Base-by-base conservation (phyloP, 805 yeast genomes). In the Zygoascus tannicola region DNA sequence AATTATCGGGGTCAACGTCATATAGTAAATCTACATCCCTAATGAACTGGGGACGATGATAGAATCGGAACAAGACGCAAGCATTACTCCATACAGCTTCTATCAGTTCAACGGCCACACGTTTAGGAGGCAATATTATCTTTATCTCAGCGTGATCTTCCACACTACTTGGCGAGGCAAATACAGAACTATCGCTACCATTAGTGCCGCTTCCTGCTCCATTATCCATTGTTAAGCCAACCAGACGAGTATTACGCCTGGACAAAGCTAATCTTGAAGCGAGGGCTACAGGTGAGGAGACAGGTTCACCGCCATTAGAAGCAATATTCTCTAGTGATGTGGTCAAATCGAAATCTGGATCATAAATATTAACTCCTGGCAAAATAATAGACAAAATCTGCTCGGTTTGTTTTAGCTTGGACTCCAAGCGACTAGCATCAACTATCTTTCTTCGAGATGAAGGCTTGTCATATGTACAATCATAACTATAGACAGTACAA, bases 401-500 rank as follows among this genome's bases (percentile, higher is more conserved):
- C 40, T 66, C 70, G 15, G 70, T 64, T 32, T 50, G 45, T 46
- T 60, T 62, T 32, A 68, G 50, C 38, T 50, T 47, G 19, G 61
- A 49, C 40, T 69, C 73, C 8, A 64, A 56, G 23, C 60, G 50
- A 46, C 51, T 57, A 35, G 57, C 50, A 43, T 58, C 67, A 14
- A 58, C 58, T 44, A 32, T 48, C 33, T 56, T 76, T 55, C 74
- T 76, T 40, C 84, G 63, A 44, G 71, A 66, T 42, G 81, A 71
- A 7, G 94, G 90, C 55, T 84, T 85, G 56, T 82, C 84, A 59
- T 86, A 86, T 0, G 94, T 77, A 63, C 96, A 86, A 45, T 76
- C 81, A 60, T 82, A 84, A 18, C 85, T 77, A 63, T 85, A 87
- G 1, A 85, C 95, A 1, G 95, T 82, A 58, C 95, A 86, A 59